Conservation (phyloP, 352 stramenopile genomes). For the Globisporangium megalacanthum region DNA sequence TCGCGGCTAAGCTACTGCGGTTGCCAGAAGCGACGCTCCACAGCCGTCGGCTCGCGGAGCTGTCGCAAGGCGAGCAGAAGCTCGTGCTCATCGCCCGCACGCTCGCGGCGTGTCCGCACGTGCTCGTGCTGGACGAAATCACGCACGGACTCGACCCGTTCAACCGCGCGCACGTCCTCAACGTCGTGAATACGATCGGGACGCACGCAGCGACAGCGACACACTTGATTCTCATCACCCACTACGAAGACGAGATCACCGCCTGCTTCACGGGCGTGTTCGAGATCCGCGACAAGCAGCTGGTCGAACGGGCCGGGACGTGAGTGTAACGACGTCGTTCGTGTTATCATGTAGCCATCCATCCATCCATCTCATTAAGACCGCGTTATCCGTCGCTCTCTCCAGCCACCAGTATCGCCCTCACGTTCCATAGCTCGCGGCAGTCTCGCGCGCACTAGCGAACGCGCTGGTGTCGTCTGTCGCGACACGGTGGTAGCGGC, state of each 20-base stretch:
- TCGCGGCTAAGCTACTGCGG: slow-evolving; percentile 30
- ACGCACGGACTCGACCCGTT: slow-evolving; percentile 88
- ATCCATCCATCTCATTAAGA: no score
- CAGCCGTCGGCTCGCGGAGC: slow-evolving; percentile 43
- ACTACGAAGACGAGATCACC: slow-evolving; percentile 90
- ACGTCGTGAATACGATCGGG: slow-evolving; percentile 71
- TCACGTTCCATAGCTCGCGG: no score
- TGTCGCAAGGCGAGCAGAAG: slow-evolving; percentile 92
- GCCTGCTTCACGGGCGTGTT: slow-evolving; percentile 75
- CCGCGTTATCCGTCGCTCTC: no score
- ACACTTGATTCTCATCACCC: slow-evolving; percentile 89
- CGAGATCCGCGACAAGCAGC: slow-evolving; percentile 66
- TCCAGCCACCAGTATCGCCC: no score
- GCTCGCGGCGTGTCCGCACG: slow-evolving; percentile 56
- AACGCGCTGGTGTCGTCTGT: no score
- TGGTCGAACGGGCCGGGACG: slow-evolving; percentile 17
- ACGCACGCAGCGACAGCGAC: slow-evolving; percentile 31
- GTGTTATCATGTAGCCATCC: no score
- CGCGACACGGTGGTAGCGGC: no score
- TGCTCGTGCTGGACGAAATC: slow-evolving; percentile 91
- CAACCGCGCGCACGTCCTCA: slow-evolving; percentile 71
- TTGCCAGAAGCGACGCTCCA: slow-evolving; percentile 24
- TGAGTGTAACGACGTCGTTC: no score
- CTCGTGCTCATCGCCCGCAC: slow-evolving; percentile 84
- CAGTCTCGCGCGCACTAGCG: no score